Conservation (phyloP, 2,329 filamentous ascomycete genomes). For the Pleoardoris graminearum region DNA sequence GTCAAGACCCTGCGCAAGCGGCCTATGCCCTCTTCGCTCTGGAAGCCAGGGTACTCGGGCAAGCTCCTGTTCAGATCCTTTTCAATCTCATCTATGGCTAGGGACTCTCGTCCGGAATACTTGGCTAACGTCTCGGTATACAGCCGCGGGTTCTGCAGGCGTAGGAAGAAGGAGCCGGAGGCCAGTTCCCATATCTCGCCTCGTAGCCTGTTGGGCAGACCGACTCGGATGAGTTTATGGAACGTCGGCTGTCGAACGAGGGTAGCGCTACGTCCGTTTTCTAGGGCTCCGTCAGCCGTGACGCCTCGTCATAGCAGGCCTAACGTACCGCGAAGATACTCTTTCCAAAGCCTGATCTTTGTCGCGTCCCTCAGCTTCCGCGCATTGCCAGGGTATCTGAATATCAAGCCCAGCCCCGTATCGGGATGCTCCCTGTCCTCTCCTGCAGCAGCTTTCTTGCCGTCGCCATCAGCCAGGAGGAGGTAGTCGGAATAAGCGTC, state of each 20-base stretch:
- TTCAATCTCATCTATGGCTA: slow-evolving; percentile 98
- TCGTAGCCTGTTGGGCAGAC: slow-evolving; percentile 86
- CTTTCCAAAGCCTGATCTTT: slow-evolving; percentile 97
- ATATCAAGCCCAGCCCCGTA: slow-evolving; percentile 88
- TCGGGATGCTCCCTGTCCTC: slow-evolving; percentile 72
- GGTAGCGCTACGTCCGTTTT: slow-evolving; percentile 92
- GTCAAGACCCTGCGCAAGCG: slow-evolving; percentile 87
- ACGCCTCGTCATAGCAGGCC: slow-evolving; percentile 1
- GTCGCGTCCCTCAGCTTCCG: slow-evolving; percentile 92
- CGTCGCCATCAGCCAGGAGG: slow-evolving; percentile 56
- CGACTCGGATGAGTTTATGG: slow-evolving; percentile 94
- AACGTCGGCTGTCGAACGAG: slow-evolving; percentile 95
- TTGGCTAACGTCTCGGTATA: slow-evolving; percentile 84
- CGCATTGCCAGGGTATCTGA: slow-evolving; percentile 91
- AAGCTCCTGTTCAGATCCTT: slow-evolving; percentile 96
- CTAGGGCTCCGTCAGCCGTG: slow-evolving; percentile 47
- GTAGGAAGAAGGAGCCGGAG: slow-evolving; percentile 85
- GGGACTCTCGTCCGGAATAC: slow-evolving; percentile 80
- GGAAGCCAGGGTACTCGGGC: slow-evolving; percentile 96
- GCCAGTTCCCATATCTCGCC: slow-evolving; percentile 97
- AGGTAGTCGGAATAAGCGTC: slow-evolving; percentile 79
- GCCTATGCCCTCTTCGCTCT: slow-evolving; percentile 92
- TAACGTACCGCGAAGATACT: slow-evolving; percentile 72
- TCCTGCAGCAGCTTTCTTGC: slow-evolving; percentile 37
- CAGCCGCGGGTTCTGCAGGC: slow-evolving; percentile 80